phyloP scores from a whole-genome alignment of 2,329 filamentous ascomycete species.

The Xylaria multiplex region DNA sequence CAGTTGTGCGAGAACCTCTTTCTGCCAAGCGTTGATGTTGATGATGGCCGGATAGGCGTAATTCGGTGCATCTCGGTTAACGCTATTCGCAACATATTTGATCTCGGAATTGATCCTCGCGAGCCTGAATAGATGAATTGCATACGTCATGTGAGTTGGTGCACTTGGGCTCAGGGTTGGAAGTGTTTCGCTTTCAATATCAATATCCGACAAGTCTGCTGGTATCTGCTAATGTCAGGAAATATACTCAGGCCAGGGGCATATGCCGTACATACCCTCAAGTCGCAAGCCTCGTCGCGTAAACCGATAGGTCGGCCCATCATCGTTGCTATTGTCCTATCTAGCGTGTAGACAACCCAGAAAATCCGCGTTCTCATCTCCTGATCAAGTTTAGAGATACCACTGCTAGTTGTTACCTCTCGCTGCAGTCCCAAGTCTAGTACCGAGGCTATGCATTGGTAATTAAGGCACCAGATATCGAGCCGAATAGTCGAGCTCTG shows the following conservation, averaged over 20 bases:
- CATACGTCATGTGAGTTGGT: conserved; percentile 51
- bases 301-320: conserved; percentile 66
- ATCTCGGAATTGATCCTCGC: conserved; percentile 64
- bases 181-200: conserved; percentile 14
- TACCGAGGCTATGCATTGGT: conserved; percentile 62
- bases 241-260: neutral
- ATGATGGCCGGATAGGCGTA: conserved; percentile 56
- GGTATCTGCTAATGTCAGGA: conserved; percentile 30
- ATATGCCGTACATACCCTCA: conserved; percentile 51
- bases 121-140: conserved; percentile 60
- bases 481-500: conserved; percentile 60
- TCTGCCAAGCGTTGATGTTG: conserved; percentile 59
- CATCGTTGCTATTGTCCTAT: conserved; percentile 63
- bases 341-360: conserved; percentile 63
- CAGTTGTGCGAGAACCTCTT: conserved; percentile 53
- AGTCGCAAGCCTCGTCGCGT: conserved; percentile 64
- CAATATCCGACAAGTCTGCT: conserved; percentile 40
- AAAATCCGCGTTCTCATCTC: conserved; percentile 66
- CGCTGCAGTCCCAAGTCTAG: conserved; percentile 64
- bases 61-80: conserved; percentile 57
- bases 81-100: conserved; percentile 66
- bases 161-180: neutral
- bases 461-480: conserved; percentile 66
- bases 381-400: conserved; percentile 59
- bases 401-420: conserved; percentile 55